Conservation (phyloP, 176 grass and related monocot genomes). For the Zea mays region DNA sequence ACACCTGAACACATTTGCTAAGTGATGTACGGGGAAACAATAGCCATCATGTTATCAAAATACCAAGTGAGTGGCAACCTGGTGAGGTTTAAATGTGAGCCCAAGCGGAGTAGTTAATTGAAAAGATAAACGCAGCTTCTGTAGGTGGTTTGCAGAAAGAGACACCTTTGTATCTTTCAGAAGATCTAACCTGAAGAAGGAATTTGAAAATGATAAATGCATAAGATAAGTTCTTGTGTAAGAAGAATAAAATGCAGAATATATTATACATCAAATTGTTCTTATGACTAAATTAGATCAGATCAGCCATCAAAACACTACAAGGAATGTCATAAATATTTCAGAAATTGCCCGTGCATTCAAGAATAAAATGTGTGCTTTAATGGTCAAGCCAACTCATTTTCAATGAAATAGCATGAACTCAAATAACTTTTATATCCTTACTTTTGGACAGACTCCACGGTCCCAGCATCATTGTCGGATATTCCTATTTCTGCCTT, state of each 20-base stretch:
- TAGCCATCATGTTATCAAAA: not conserved
- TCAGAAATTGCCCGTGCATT: conserved; percentile 5
- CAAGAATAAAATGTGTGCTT: conserved; percentile 7
- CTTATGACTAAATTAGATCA: conserved; percentile 6
- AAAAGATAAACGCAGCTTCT: conserved; percentile 79
- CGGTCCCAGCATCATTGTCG: conserved; percentile 62
- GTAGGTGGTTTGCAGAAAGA: conserved; percentile 86
- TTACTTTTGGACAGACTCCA: conserved; percentile 86
- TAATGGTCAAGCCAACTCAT: not conserved
- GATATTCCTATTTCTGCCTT: conserved; percentile 83
- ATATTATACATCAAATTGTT: not conserved
- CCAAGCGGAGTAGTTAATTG: conserved; percentile 74
- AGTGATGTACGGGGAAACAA: conserved; percentile 32
- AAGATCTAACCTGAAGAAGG: conserved; percentile 81
- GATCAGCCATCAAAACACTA: not conserved
- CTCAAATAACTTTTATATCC: conserved; percentile 6
- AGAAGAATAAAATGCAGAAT: not conserved
- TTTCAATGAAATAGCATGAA: conserved; percentile 8
- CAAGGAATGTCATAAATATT: not conserved
- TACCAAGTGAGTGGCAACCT: conserved; percentile 51
- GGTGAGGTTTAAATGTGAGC: conserved; percentile 84
- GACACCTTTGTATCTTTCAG: conserved; percentile 54
- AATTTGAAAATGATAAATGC: conserved; percentile 28
- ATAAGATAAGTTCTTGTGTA: not conserved
- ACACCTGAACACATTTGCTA: conserved; percentile 56